A percentile compares a stretch with the other conserved stretches of the same genome.
phyloP scores from a whole-genome alignment of 176 grass and related monocot species.

The Thinopyrum elongatum region DNA sequence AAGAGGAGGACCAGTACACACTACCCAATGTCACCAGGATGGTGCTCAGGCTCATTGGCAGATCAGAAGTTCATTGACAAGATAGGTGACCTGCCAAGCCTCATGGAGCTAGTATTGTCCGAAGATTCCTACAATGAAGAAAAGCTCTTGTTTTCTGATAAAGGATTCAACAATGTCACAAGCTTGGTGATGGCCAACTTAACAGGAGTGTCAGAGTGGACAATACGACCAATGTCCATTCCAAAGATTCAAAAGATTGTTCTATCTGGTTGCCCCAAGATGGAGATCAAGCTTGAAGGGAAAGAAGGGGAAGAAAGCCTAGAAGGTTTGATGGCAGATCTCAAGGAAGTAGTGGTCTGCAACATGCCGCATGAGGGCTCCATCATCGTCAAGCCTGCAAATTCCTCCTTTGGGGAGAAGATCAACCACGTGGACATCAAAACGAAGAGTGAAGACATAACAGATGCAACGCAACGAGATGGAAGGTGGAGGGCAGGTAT shows the following conservation, averaged over 20 bases:
- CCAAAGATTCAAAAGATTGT: neutral
- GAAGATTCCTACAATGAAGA: neutral
- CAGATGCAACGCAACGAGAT: neutral
- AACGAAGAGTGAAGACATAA: constrained; percentile 20
- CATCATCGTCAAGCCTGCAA: neutral
- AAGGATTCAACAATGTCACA: constrained; percentile 24
- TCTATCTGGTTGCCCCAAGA: neutral
- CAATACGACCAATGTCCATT: neutral
- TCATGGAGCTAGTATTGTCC: constrained; percentile 5
- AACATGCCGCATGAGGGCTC: neutral
- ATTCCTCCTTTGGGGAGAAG: neutral
- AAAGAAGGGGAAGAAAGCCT: neutral
- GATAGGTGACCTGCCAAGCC: constrained; percentile 40
- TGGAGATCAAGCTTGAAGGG: constrained; percentile 8
- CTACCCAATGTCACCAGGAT: constrained; percentile 38
- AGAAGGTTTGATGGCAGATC: neutral
- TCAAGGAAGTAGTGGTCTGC: constrained; percentile 3
- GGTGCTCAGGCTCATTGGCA: neutral
- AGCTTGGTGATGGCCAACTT: constrained; percentile 2
- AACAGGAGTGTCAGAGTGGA: neutral
- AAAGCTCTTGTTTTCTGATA: constrained; percentile 20
- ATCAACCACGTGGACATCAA: neutral
- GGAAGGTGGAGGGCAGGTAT: constrained; percentile 21
- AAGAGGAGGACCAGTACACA: neutral
- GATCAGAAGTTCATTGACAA: constrained; percentile 22